These are phyloP conservation scores for Zizania latifolia DNA, from an alignment of 176 grass and related monocot genomes.

Conservation along the genomic window DNA sequence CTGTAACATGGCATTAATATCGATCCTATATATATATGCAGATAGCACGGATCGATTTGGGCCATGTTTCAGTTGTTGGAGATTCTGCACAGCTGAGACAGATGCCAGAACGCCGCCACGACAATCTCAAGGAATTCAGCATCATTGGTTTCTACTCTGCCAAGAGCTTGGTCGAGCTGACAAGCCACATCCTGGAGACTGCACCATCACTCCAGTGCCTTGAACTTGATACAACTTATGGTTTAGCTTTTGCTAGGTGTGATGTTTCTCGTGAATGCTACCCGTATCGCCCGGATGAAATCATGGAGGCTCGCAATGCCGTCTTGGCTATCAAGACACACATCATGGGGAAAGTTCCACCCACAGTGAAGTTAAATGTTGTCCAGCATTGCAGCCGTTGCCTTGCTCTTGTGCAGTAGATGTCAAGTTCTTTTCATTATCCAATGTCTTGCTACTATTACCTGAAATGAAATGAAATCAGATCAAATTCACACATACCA, in stretches of 20 bases:
- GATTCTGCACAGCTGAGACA: background rate
- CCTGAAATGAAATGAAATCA: too few species aligned
- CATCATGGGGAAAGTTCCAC: background rate
- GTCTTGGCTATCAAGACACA: background rate
- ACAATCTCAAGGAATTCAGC: background rate
- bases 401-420: background rate
- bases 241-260: background rate
- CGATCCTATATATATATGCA: background rate
- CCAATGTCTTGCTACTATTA: too few species aligned
- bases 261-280: background rate
- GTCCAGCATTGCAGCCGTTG: background rate
- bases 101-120: background rate
- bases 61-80: background rate
- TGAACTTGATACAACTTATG: background rate
- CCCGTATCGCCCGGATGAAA: accelerated
- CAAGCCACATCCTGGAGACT: background rate
- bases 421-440: background rate
- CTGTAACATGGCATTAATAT: background rate
- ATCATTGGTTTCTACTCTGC: background rate
- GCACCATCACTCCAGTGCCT: background rate
- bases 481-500: too few species aligned
- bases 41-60: background rate
- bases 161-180: background rate
- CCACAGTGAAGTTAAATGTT: background rate
- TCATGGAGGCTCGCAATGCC: background rate